Evolutionary conservation across 1,284 basidiomycete species (phyloP).

Genomic region (Veloboletus limbatus): DNA sequence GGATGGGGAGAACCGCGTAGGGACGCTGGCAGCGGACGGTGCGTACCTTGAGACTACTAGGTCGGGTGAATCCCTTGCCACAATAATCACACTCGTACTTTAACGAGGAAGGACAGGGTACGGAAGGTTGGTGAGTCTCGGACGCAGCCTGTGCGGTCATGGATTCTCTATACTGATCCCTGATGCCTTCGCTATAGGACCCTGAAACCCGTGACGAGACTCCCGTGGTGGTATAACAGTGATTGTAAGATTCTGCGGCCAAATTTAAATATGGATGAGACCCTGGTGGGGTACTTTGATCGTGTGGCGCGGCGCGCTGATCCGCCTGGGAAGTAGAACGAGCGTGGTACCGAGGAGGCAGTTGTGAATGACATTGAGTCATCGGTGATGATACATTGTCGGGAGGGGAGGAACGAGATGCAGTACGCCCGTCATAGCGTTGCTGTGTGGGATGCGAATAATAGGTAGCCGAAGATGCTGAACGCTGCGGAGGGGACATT

Average conservation of each 20-base stretch:
- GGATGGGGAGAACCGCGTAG: slow-evolving; percentile 6
- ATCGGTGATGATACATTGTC: slow-evolving; percentile 26
- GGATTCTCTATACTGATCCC: slow-evolving; percentile 23
- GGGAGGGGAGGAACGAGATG: slow-evolving; percentile 15
- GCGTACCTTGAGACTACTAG: slow-evolving; percentile 74
- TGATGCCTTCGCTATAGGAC: slow-evolving; percentile 19
- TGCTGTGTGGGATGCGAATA: slow-evolving; percentile 25
- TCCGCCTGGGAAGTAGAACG: slow-evolving; percentile 31
- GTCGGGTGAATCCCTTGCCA: slow-evolving; percentile 76
- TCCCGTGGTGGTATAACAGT: slow-evolving; percentile 15
- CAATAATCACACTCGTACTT: slow-evolving; percentile 79
- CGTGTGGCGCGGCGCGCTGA: slow-evolving; percentile 28
- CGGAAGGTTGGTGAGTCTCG: slow-evolving; percentile 22
- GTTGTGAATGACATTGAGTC: slow-evolving; percentile 24
- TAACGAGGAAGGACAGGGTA: slow-evolving; percentile 31
- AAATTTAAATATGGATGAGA: slow-evolving; percentile 27
- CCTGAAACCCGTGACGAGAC: slow-evolving; percentile 22
- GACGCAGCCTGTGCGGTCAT: slow-evolving; percentile 7
- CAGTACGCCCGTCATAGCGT: slow-evolving; percentile 26
- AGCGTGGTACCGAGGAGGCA: slow-evolving; percentile 22
- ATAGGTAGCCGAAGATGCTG: slow-evolving; percentile 20
- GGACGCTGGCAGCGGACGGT: slow-evolving; percentile 8
- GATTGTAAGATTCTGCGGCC: slow-evolving; percentile 23
- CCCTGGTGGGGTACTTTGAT: slow-evolving; percentile 28
- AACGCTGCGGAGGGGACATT: slow-evolving; percentile 20